Evolutionary conservation across 2,329 filamentous ascomycete species (phyloP).

Genomic region (Didymella keratinophila): DNA sequence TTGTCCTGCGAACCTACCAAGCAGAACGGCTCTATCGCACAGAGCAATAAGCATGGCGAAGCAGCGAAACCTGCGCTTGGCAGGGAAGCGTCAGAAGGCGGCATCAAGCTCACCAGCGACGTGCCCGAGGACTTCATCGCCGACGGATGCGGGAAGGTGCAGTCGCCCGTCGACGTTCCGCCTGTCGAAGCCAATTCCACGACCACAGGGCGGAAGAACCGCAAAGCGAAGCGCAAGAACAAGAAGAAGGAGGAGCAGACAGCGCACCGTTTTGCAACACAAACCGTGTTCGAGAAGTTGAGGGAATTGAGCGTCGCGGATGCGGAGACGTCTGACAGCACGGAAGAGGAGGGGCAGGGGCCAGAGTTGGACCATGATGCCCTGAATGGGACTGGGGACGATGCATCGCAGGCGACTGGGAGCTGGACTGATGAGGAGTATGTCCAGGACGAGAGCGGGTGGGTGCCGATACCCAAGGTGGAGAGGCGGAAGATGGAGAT

Average conservation of each 20-base stretch:
- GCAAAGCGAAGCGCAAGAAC: conserved; percentile 23
- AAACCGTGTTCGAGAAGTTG: conserved; percentile 38
- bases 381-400: neutral
- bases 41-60: neutral
- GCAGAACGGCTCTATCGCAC: neutral
- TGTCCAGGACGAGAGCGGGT: conserved; percentile 29
- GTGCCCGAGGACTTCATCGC: conserved; percentile 12
- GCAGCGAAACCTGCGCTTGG: neutral
- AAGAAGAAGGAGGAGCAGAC: conserved; percentile 2
- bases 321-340: neutral
- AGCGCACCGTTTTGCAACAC: conserved; percentile 31
- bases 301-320: neutral
- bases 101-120: conserved; percentile 1
- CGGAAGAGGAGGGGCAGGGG: conserved; percentile 22
- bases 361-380: neutral
- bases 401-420: conserved; percentile 1
- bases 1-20: neutral
- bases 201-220: conserved; percentile 20
- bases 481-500: conserved; percentile 49
- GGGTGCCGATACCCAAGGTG: conserved; percentile 31
- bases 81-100: conserved; percentile 17
- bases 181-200: conserved; percentile 1
- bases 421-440: conserved; percentile 34
- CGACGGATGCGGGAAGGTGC: conserved; percentile 30
- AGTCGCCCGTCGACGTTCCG: conserved; percentile 26